Evolutionary conservation across 2,329 filamentous ascomycete genomes (phyloP), one percentile per base, ranked within the genome.

Genomic region (Paecilomyces fulvus): DNA sequence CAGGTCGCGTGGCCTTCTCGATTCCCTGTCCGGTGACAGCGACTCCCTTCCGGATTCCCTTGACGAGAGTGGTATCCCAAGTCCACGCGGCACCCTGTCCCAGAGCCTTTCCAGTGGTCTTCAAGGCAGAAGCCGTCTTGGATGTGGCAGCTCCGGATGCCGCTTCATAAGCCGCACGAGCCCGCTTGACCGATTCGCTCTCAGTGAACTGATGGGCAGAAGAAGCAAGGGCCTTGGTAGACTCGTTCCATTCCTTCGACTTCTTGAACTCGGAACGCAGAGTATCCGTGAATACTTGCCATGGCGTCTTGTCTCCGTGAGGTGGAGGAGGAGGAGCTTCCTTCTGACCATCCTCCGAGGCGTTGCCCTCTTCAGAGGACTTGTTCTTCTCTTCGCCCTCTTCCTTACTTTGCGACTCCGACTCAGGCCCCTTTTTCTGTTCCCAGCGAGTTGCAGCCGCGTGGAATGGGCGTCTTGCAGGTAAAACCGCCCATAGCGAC

Each of bases 271-370:
- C 94, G 56, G 81, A 82, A 72, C 90, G 85, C 75, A 99, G 84
- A n/a, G 94, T 99, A 70, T 99, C 94, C 68, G 90, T 90, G 78
- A 99, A 99, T 30, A 99, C 94, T 72, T 97, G 90, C 92, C 94
- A 97, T 55, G 94, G 94, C 2, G 92, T 94, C 80, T 99, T 99
- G 77, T 96, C 91, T 59, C 94, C 94, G 69, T 99, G 94, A 20
- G 92, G 92, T n/a, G 94, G 92, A 12, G 92, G 92, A 21, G 92
- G 87, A 28, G 83, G 74, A 37, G 79, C 76, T 59, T 90, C 84
- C 65, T 89, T 83, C 65, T 83, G 77, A 56, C 80, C 76, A 53
- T 81, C 75, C 49, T 75, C 68, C 21, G 50, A 30, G 56, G 75
- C 63, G 53, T 76, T 72, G 46, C 67, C 60, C 61, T 62, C 53